Conservation (phyloP, 1,284 basidiomycete genomes). For the Cutaneotrichosporon mucoides region DNA sequence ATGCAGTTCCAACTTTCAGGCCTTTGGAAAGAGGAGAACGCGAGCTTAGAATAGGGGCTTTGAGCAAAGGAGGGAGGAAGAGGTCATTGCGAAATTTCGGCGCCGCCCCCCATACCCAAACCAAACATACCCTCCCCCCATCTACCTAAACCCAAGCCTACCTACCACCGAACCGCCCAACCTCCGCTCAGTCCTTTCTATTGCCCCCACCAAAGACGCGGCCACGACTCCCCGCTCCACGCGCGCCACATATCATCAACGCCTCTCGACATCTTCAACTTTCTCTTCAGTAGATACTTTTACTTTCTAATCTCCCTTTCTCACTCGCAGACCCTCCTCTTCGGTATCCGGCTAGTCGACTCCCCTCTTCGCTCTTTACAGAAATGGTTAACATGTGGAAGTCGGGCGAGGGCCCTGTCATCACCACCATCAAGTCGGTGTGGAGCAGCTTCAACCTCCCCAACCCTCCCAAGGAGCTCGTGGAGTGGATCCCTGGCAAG, state of each 20-base stretch:
- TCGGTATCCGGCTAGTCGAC: neutral
- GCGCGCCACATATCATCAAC: too few species aligned
- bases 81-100: too few species aligned
- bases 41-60: too few species aligned
- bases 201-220: neutral
- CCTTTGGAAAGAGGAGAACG: too few species aligned
- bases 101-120: too few species aligned
- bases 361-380: too few species aligned
- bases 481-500: slow-evolving; percentile 41
- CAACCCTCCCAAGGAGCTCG: slow-evolving; percentile 31
- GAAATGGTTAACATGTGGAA: slow-evolving; percentile 4
- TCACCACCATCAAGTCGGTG: slow-evolving; percentile 33
- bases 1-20: too few species aligned
- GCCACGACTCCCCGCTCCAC: slow-evolving; percentile 2
- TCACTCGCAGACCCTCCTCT: too few species aligned
- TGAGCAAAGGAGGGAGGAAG: too few species aligned
- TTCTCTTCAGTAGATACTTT: neutral
- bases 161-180: neutral
- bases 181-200: too few species aligned
- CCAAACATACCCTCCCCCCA: too few species aligned
- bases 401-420: slow-evolving; percentile 39
- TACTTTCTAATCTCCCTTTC: neutral
- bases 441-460: slow-evolving; percentile 33
- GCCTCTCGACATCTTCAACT: neutral
- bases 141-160: neutral